A percentile compares a stretch with the other conserved stretches of the same genome.
Evolutionary conservation across 2,329 filamentous ascomycete genomes (phyloP).

Genomic region (Pleurostoma richardsiae): DNA sequence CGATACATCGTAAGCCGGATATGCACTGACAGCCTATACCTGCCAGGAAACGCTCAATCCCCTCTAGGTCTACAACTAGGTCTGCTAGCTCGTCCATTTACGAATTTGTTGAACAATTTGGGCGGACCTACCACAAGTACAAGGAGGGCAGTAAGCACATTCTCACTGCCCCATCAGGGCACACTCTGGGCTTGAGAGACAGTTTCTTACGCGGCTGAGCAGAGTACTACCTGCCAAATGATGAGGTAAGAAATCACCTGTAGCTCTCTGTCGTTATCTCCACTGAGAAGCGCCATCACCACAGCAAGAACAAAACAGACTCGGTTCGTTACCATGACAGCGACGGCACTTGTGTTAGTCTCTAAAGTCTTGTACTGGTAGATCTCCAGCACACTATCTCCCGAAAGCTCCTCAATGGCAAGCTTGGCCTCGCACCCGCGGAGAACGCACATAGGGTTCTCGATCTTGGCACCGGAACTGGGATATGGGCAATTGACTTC

Average conservation of each 20-base stretch:
- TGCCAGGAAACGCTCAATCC: background rate
- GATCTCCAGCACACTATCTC: slow-evolving; percentile 8
- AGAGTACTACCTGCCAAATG: slow-evolving; percentile 10
- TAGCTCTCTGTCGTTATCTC: background rate
- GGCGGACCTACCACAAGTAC: slow-evolving; percentile 9
- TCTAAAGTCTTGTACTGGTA: background rate
- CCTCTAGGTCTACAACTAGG: background rate
- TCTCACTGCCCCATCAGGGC: background rate
- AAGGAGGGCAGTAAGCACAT: slow-evolving; percentile 6
- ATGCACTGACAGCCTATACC: no score
- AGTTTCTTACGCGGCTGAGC: background rate
- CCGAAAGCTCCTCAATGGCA: background rate
- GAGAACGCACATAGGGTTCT: slow-evolving; percentile 12
- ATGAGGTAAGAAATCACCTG: slow-evolving; percentile 1
- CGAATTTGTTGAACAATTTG: slow-evolving; percentile 9
- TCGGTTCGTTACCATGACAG: background rate
- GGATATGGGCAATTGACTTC: slow-evolving; percentile 19
- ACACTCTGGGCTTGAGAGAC: background rate
- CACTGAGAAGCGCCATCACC: background rate
- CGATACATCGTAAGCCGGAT: no score
- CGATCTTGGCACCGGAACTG: slow-evolving; percentile 20
- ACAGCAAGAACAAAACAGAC: background rate
- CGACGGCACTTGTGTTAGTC: background rate
- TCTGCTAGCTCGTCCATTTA: slow-evolving; percentile 5
- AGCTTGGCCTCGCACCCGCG: slow-evolving; percentile 13